phyloP scores from a whole-genome alignment of 371 early-diverging fungal species.

The Actinomortierella ambigua region DNA sequence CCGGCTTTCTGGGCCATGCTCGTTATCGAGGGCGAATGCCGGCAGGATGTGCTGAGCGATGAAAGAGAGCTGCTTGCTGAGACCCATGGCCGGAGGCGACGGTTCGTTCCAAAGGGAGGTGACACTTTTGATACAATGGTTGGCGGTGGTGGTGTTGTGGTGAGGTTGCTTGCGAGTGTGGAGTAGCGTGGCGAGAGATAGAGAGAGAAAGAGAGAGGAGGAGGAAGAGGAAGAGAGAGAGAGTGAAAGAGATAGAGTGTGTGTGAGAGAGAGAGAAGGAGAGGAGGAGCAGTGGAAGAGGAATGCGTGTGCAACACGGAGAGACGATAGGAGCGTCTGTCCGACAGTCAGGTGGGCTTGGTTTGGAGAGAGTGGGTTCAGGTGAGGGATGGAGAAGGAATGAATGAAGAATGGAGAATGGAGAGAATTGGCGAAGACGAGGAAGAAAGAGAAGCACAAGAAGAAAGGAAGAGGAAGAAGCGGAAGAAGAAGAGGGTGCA shows the following conservation, averaged over 20 bases:
- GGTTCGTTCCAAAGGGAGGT: not conserved
- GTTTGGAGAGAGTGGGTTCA: too few species aligned
- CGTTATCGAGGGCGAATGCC: not conserved
- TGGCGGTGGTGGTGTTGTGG: not conserved
- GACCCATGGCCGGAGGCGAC: slow-evolving; percentile 12
- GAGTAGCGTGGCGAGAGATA: not conserved
- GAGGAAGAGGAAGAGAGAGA: not conserved
- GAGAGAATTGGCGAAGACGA: not conserved
- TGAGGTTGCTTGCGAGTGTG: not conserved
- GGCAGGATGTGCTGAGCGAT: slow-evolving; percentile 15
- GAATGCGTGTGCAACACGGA: too few species aligned
- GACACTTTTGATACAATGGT: not conserved
- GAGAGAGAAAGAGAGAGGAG: not conserved
- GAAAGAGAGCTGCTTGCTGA: slow-evolving; percentile 16
- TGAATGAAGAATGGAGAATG: slow-evolving; percentile 1
- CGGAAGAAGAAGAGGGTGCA: not conserved
- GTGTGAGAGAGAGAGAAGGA: too few species aligned
- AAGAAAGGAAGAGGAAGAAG: not conserved
- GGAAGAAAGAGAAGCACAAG: not conserved
- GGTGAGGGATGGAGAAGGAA: too few species aligned
- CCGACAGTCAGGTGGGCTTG: too few species aligned
- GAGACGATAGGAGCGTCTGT: too few species aligned
- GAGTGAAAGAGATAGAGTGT: not conserved
- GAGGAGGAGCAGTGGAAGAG: too few species aligned
- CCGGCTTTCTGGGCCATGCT: slow-evolving; percentile 1